Conservation (phyloP, 1,139 yeast species). For the Yarrowia galli region DNA sequence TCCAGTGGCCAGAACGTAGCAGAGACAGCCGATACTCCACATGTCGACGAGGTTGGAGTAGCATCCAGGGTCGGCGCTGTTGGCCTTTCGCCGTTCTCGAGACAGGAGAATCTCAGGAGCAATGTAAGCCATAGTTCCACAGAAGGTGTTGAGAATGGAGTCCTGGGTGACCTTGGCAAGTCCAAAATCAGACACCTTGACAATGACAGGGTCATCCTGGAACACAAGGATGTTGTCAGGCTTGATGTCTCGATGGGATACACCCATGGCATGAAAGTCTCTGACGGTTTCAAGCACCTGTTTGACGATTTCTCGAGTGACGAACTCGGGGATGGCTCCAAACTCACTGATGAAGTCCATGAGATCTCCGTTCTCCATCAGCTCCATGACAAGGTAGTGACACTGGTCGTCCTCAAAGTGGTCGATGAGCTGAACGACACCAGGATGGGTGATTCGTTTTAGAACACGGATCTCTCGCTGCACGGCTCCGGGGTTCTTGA, state of each 20-base stretch:
- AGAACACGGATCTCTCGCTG: constrained; percentile 84
- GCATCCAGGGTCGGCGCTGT: constrained; percentile 40
- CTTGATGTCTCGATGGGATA: constrained; percentile 91
- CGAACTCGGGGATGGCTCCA: constrained; percentile 90
- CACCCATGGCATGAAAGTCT: constrained; percentile 87
- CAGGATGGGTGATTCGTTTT: constrained; percentile 77
- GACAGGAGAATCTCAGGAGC: constrained; percentile 95
- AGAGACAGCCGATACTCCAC: constrained; percentile 94
- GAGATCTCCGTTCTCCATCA: constrained; percentile 94
- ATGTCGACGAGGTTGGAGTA: constrained; percentile 91
- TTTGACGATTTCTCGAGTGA: constrained; percentile 81
- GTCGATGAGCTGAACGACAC: constrained; percentile 81
- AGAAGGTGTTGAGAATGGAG: constrained; percentile 83
- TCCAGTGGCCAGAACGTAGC: constrained; percentile 87
- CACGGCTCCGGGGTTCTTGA: constrained; percentile 83
- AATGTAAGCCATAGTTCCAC: constrained; percentile 88
- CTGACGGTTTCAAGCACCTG: constrained; percentile 85
- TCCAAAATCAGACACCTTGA: constrained; percentile 94
- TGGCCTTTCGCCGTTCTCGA: constrained; percentile 51
- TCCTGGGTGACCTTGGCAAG: constrained; percentile 81
- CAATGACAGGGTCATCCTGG: constrained; percentile 86
- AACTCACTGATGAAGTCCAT: constrained; percentile 95
- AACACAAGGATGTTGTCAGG: constrained; percentile 87
- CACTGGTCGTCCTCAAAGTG: constrained; percentile 82
- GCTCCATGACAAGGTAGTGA: constrained; percentile 92